These are phyloP conservation scores for Tuctoria greenei DNA, from an alignment of 176 grass and related monocot species.

Conservation along the genomic window DNA sequence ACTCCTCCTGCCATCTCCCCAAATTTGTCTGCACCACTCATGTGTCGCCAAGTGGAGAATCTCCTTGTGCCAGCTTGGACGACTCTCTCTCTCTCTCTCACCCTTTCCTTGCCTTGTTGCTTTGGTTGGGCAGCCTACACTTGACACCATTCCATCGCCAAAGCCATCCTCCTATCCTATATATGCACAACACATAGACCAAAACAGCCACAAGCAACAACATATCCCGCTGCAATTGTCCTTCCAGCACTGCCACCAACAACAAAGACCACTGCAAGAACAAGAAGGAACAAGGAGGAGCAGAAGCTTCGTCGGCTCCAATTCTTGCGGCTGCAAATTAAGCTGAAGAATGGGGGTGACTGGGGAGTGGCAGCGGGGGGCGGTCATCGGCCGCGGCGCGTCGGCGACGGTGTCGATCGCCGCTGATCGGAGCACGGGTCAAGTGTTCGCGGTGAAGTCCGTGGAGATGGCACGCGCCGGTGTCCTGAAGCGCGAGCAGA, in stretches of 20 bases:
- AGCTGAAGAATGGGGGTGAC: slow-evolving; percentile 13
- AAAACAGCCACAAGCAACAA: slow-evolving; percentile 9
- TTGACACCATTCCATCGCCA: slow-evolving; percentile 20
- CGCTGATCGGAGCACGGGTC: slow-evolving; percentile 13
- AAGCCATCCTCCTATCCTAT: slow-evolving; percentile 17
- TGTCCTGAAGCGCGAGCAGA: slow-evolving; percentile 32
- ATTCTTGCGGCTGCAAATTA: slow-evolving; percentile 20
- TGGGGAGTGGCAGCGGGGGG: slow-evolving; percentile 37
- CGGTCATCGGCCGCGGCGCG: slow-evolving; percentile 41
- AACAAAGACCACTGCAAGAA: slow-evolving; percentile 3
- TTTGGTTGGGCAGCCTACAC: slow-evolving; percentile 43
- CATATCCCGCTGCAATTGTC: slow-evolving; percentile 33
- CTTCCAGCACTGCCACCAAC: background rate
- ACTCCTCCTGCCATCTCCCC: background rate
- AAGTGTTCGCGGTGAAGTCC: slow-evolving; percentile 52
- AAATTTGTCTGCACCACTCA: slow-evolving; percentile 17
- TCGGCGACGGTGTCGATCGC: slow-evolving; percentile 50
- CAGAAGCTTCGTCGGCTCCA: background rate
- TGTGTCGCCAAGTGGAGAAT: slow-evolving; percentile 37
- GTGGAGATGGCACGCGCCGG: slow-evolving; percentile 18
- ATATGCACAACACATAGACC: slow-evolving; percentile 12
- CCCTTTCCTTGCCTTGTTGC: slow-evolving; percentile 24
- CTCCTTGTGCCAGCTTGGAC: slow-evolving; percentile 38
- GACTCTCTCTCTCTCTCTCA: background rate
- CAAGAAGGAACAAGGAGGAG: slow-evolving; percentile 12